Evolutionary conservation across 2,329 filamentous ascomycete species (phyloP), one percentile per base, ranked within the genome.

Genomic region (Dactylellina cionopaga): DNA sequence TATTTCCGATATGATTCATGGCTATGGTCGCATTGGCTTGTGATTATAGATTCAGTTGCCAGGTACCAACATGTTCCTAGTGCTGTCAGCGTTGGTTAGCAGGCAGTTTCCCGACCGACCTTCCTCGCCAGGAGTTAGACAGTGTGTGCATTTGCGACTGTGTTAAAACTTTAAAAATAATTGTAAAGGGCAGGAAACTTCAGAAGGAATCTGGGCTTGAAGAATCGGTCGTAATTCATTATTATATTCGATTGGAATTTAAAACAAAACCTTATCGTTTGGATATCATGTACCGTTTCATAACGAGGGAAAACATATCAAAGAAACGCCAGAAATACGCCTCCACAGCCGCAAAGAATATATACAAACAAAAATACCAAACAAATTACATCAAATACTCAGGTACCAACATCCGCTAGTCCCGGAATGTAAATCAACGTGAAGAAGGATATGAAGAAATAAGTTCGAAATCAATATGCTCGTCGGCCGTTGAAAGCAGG

Each of bases 21-120:
- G n/a, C n/a, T n/a, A n/a, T 55, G 51, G 51, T 27, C 51, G 51
- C 51, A 55, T 24, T 24, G 51, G 51, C 51, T 55, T 55, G 51
- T 55, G 51, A 55, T 55, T 35, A 55, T 27, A 52, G 49, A 54
- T 54, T 33, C 49, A 54, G 49, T 24, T 54, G 49, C 49, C 49
- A 35, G 35, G 29, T n/a, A n/a, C n/a, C n/a, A n/a, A n/a, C n/a
- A n/a, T n/a, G n/a, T n/a, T n/a, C n/a, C n/a, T n/a, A n/a, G n/a
- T n/a, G n/a, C n/a, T n/a, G n/a, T n/a, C n/a, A n/a, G n/a, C n/a
- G n/a, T n/a, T n/a, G n/a, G n/a, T n/a, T n/a, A n/a, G n/a, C n/a
- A n/a, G n/a, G n/a, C n/a, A n/a, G n/a, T n/a, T n/a, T n/a, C n/a
- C n/a, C n/a, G n/a, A n/a, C n/a, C n/a, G n/a, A n/a, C n/a, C n/a